Evolutionary conservation across 257 asterid genomes (phyloP), one percentile per base, ranked within the genome.

Genomic region (Fraxinus anomala): DNA sequence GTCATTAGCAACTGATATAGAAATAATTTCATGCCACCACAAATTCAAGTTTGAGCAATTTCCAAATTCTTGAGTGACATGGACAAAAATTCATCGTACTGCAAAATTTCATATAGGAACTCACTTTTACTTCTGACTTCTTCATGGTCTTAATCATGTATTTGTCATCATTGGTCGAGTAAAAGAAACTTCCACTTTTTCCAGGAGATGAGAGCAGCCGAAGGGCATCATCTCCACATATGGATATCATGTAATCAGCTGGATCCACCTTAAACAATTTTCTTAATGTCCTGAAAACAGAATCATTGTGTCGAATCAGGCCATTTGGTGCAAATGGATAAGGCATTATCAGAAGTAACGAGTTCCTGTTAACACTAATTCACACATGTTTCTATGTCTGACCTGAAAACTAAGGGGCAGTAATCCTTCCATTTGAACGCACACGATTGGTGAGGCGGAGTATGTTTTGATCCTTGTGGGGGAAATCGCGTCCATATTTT

Each of bases 391-490:
- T 12, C 80, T 75, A 82, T 83, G 88, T 76, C 94, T 72, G 72
- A 92, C 98, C 98, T 92, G 92, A 94, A 94, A 85, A 92, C 95
- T 71, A 89, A 39, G 2, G 99, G 99, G 81, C 97, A 90, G 83
- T 94, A 94, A 79, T 94, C 99, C 80, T 94, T 94, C 97, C 97
- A 94, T 80, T 85, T 94, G 85, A 94, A 94, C 21, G 93, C 97
- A 75, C 89, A 85, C 3, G 97, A 92, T 72, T 88, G 97, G 80
- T 94, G 99, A 70, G 97, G 97, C 3, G 97, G 97, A 2, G 97
- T 94, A 63, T 91, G 91, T 82, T 92, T 94, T 9, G 99, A 91
- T 80, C 99, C 99, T 80, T 90, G 92, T 0, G 88, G 88, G 8
- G 99, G 97, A 80, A 94, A 94, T 70, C 76, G 87, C n/a, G 97